Percentiles rank a stretch among this genome's conserved stretches.
Conservation (phyloP, 176 grass and related monocot species). For the Triticum dicoccoides region DNA sequence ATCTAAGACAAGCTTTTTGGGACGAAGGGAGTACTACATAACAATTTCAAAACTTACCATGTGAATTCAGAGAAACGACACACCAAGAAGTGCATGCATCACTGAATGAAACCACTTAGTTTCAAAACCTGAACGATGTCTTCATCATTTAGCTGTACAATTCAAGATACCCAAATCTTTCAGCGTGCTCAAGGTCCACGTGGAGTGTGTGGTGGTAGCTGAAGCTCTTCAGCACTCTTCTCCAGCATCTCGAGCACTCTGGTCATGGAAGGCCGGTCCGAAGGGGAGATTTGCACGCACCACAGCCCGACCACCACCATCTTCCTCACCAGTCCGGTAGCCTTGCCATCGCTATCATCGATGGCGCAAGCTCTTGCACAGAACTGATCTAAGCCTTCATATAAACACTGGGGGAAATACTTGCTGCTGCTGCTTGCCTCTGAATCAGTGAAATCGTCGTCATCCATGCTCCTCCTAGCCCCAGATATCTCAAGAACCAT, state of each 20-base stretch:
- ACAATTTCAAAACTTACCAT: background rate
- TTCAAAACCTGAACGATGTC: background rate
- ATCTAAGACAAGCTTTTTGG: too few relatives aligned
- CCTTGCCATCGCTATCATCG: background rate
- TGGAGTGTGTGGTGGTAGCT: slow-evolving; percentile 9
- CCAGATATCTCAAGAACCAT: slow-evolving; percentile 48
- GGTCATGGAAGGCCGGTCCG: slow-evolving; percentile 47
- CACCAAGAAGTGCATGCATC: background rate
- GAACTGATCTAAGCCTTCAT: slow-evolving; percentile 41
- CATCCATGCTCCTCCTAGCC: slow-evolving; percentile 18
- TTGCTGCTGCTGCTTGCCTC: slow-evolving; percentile 13
- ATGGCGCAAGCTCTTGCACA: background rate
- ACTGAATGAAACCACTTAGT: background rate
- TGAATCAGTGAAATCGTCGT: background rate
- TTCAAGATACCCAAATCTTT: background rate
- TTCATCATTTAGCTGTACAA: background rate
- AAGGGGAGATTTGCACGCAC: slow-evolving; percentile 43
- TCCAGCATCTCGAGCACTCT: slow-evolving; percentile 58
- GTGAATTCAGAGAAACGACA: background rate
- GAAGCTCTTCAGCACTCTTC: slow-evolving; percentile 7
- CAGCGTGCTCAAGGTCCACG: background rate
- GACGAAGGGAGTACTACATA: background rate
- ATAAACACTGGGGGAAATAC: slow-evolving; percentile 50
- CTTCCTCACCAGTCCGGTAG: slow-evolving; percentile 30
- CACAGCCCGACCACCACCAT: slow-evolving; percentile 46